Percentiles rank a stretch among this genome's conserved stretches.
phyloP scores from a whole-genome alignment of 768 basidiomycete genomes.

The Boletus pseudo-olivaceus region DNA sequence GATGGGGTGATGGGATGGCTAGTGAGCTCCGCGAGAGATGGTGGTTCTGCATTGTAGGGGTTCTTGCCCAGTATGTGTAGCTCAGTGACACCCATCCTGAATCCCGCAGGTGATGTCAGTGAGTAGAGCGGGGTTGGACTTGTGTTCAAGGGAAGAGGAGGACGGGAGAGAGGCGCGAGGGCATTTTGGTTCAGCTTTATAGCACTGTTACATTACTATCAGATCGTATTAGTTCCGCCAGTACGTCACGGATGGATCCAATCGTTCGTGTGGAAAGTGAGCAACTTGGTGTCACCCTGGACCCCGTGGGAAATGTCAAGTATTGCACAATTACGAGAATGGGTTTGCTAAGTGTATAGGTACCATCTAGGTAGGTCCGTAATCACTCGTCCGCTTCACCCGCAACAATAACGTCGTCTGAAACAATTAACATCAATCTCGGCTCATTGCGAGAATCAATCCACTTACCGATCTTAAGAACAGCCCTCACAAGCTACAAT shows the following conservation, averaged over 20 bases:
- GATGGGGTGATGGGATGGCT: constrained; percentile 50
- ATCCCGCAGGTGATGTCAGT: not conserved
- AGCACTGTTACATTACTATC: not conserved
- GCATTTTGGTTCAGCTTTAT: not conserved
- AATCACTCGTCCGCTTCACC: constrained; percentile 65
- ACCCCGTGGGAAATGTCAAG: no score
- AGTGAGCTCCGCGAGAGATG: constrained; percentile 52
- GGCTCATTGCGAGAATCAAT: not conserved
- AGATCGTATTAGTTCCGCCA: not conserved
- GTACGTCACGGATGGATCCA: not conserved
- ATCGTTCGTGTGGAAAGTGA: no score
- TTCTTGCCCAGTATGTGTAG: constrained; percentile 27
- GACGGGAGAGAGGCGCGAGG: not conserved
- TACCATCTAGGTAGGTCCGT: constrained; percentile 18
- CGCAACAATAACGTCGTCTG: constrained; percentile 77
- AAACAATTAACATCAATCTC: constrained; percentile 4
- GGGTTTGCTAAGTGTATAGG: constrained; percentile 17
- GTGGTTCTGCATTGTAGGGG: constrained; percentile 73
- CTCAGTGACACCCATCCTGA: constrained; percentile 20
- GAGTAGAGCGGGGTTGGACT: not conserved
- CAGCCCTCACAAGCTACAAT: constrained; percentile 71
- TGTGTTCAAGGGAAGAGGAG: not conserved
- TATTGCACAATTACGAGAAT: constrained; percentile 24
- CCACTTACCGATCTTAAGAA: constrained; percentile 78
- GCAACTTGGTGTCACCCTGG: no score